A percentile compares a stretch with the other conserved stretches of the same genome.
Evolutionary conservation across 116 monocot species (phyloP).

Genomic region (Cymodocea nodosa): DNA sequence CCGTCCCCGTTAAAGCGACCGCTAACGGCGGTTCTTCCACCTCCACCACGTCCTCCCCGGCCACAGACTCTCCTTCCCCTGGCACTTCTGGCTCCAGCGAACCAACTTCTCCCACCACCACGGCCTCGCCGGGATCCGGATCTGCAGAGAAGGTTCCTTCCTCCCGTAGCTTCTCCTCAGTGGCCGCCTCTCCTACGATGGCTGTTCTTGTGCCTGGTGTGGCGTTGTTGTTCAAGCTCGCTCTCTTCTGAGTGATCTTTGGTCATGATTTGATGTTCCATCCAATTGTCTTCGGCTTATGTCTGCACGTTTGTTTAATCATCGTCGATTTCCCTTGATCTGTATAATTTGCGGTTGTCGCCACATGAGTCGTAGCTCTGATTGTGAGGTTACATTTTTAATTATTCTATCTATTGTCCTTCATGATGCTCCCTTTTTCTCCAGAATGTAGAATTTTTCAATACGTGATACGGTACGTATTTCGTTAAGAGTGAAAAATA

Average conservation of each 20-base stretch:
- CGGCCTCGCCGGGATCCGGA: not conserved
- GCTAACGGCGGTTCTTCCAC: not conserved
- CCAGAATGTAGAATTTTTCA: not conserved
- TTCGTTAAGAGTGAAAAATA: no score
- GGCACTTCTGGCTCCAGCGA: not conserved
- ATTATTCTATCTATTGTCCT: no score
- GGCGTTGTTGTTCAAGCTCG: not conserved
- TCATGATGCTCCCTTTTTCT: no score
- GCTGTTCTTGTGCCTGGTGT: not conserved
- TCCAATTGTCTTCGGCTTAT: no score
- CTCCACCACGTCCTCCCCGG: not conserved
- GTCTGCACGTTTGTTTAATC: no score
- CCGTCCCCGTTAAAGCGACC: conserved; percentile 13
- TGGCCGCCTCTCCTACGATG: not conserved
- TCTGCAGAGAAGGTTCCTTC: not conserved
- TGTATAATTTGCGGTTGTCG: no score
- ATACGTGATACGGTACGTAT: no score
- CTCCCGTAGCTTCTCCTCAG: no score
- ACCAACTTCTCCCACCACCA: not conserved
- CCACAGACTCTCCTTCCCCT: not conserved
- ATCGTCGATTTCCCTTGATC: not conserved
- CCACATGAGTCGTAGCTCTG: no score
- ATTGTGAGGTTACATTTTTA: no score
- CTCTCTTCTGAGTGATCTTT: not conserved
- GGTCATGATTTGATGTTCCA: not conserved